Conservation (phyloP, 768 basidiomycete species). For the Termitomyces eurrhizus region DNA sequence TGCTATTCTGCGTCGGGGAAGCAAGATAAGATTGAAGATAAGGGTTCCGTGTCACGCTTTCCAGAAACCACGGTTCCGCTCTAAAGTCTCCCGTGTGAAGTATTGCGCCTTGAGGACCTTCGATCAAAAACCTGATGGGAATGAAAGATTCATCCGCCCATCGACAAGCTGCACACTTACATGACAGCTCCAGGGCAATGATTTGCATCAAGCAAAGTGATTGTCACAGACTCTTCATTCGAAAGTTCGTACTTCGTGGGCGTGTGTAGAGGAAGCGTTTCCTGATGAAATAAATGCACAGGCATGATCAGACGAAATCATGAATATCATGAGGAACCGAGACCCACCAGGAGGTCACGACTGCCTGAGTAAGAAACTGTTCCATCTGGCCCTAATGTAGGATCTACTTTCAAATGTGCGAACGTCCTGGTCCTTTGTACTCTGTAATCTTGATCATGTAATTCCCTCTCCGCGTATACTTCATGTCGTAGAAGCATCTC, state of each 20-base stretch:
- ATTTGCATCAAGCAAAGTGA: constrained; percentile 88
- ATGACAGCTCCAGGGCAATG: constrained; percentile 95
- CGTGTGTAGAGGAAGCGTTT: constrained; percentile 53
- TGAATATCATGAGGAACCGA: not conserved
- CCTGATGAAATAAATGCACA: constrained; percentile 31
- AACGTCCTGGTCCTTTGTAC: constrained; percentile 56
- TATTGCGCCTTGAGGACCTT: constrained; percentile 63
- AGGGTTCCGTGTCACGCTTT: constrained; percentile 63
- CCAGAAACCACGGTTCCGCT: constrained; percentile 79
- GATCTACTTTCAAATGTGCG: constrained; percentile 61
- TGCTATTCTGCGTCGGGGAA: constrained; percentile 8
- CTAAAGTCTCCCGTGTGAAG: constrained; percentile 94
- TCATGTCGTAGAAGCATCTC: constrained; percentile 82
- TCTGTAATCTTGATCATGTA: constrained; percentile 47
- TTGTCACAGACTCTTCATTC: constrained; percentile 52
- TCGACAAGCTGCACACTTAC: constrained; percentile 36
- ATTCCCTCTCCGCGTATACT: constrained; percentile 57
- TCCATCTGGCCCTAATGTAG: constrained; percentile 43
- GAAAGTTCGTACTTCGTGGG: constrained; percentile 62
- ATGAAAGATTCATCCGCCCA: not conserved
- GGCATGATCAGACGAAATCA: not conserved
- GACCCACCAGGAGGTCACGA: constrained; percentile 67
- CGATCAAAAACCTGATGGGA: constrained; percentile 71
- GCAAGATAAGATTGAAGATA: constrained; percentile 70
- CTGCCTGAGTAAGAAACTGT: constrained; percentile 44